Evolutionary conservation across 306 rosid species (phyloP), one percentile per base, ranked within the genome.

Genomic region (Rubus idaeus): DNA sequence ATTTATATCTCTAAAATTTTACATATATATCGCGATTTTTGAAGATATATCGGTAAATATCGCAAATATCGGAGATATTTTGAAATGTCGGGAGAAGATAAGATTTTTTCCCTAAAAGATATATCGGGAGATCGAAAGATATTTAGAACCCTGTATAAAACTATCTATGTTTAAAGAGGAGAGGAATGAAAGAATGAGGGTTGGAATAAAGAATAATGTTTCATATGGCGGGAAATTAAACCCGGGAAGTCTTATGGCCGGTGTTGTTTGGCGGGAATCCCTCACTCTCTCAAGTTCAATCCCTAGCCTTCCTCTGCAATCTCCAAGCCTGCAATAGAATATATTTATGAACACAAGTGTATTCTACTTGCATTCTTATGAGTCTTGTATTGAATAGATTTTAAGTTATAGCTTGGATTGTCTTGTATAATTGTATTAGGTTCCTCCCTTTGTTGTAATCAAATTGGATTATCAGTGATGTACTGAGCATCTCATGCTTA

Each of bases 211-310:
- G 61, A 50, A 17, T 42, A 23, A 9, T 20, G 51, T n/a, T 47
- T 42, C 11, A 41, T 20, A 16, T 14, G 76, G 83, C 83, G 79
- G 78, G 77, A 78, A 72, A 71, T 16, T 0, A 39, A 39, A 10
- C 55, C 76, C 71, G 50, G 50, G 11, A 35, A 68, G 8, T 52
- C n/a, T 10, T 14, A 35, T n/a, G 69, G 40, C 23, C 50, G 78
- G n/a, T 30, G 42, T 10, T 74, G 21, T 42, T 45, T 70, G 70
- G 81, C 70, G 75, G 78, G 78, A 78, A 51, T 12, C 73, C 41
- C 57, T 47, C 46, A 51, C 45, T 77, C 53, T 47, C 61, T 14
- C 20, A 23, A 23, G 26, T 23, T 23, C 26, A 0, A 23, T 23
- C 26, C 26, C 26, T 23, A 23, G 26, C 68, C 66, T 45, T 49